Percentiles rank a stretch among this genome's conserved stretches.
Conservation (phyloP, 2,329 filamentous ascomycete species). For the Alternaria tenuissima region DNA sequence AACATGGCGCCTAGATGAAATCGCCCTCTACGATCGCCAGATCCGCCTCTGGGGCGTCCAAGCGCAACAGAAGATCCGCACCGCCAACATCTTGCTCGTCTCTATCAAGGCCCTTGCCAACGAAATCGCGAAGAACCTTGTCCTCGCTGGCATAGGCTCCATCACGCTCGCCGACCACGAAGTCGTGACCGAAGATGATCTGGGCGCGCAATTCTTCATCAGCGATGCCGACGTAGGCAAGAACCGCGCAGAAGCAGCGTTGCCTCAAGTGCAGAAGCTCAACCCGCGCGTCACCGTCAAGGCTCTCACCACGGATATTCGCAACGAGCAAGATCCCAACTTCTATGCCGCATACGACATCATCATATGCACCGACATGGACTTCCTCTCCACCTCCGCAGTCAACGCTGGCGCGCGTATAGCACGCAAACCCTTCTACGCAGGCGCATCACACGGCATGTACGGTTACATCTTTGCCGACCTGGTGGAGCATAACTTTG, state of each 20-base stretch:
- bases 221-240: slow-evolving; percentile 75
- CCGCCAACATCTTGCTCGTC: slow-evolving; percentile 87
- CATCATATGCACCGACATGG: slow-evolving; percentile 88
- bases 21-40: slow-evolving; percentile 95
- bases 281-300: slow-evolving; percentile 87
- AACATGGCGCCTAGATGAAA: slow-evolving; percentile 72
- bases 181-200: slow-evolving; percentile 76
- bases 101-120: slow-evolving; percentile 87
- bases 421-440: slow-evolving; percentile 84
- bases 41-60: slow-evolving; percentile 97
- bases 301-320: slow-evolving; percentile 72
- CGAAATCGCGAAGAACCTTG: slow-evolving; percentile 96
- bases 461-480: slow-evolving; percentile 97
- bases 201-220: slow-evolving; percentile 76
- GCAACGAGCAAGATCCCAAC: slow-evolving; percentile 66
- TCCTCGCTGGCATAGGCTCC: slow-evolving; percentile 89
- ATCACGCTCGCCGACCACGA: slow-evolving; percentile 87
- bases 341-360: slow-evolving; percentile 85
- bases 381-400: slow-evolving; percentile 74
- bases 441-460: slow-evolving; percentile 83
- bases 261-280: slow-evolving; percentile 78
- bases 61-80: slow-evolving; percentile 89
- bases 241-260: slow-evolving; percentile 84
- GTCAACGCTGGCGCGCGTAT: slow-evolving; percentile 89
- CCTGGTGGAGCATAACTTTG: slow-evolving; percentile 87